Conservation (phyloP, 2,329 filamentous ascomycete species). For the Aplosporella prunicola region DNA sequence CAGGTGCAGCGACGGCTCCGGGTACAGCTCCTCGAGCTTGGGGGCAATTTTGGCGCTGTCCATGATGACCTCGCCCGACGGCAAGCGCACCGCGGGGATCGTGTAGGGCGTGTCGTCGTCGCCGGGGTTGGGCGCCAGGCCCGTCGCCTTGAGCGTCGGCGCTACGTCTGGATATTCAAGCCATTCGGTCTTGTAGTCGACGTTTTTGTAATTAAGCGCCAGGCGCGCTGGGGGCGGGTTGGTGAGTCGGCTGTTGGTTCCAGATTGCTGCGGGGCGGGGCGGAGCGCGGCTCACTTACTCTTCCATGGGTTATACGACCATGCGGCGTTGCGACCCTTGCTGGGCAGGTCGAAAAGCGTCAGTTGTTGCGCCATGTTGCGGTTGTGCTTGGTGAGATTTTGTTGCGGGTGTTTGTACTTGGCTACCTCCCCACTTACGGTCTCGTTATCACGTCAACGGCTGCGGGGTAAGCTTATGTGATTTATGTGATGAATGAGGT, state of each 20-base stretch:
- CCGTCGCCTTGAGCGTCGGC: conserved; percentile 42
- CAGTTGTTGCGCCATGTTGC: conserved; percentile 32
- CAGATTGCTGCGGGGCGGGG: not conserved
- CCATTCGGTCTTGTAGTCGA: conserved; percentile 62
- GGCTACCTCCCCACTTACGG: too few species aligned
- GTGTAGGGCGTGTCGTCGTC: conserved; percentile 37
- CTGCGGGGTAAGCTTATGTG: too few species aligned
- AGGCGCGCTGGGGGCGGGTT: conserved; percentile 45
- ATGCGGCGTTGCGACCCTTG: conserved; percentile 39
- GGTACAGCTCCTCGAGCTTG: conserved; percentile 50
- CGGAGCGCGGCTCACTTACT: conserved; percentile 38
- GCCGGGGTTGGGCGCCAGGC: conserved; percentile 37
- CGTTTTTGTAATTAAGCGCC: conserved; percentile 55
- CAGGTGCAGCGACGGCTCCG: conserved; percentile 49
- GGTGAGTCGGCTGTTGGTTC: not conserved
- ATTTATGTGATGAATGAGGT: too few species aligned
- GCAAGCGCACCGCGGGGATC: conserved; percentile 47
- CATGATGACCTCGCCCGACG: conserved; percentile 52
- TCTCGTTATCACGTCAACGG: too few species aligned
- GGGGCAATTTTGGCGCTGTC: conserved; percentile 53
- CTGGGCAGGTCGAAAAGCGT: conserved; percentile 56
- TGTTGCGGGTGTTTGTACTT: too few species aligned
- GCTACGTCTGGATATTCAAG: conserved; percentile 58
- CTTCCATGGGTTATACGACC: conserved; percentile 66
- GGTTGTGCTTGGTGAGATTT: conserved; percentile 2